Evolutionary conservation across 2,329 filamentous ascomycete genomes (phyloP).

Genomic region (Chaetomium globosum): DNA sequence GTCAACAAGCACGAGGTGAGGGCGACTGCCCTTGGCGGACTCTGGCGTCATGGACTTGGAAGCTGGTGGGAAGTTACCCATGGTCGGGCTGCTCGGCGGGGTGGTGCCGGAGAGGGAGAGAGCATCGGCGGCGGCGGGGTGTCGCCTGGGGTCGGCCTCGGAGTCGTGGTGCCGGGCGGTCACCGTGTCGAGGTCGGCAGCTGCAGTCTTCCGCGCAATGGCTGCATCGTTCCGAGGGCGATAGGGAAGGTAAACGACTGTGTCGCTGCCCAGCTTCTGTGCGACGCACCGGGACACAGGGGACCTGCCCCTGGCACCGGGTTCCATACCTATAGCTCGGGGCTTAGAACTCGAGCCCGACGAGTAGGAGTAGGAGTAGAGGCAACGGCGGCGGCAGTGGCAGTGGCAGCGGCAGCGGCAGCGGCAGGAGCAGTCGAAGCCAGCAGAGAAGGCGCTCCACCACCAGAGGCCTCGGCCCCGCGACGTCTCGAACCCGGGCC

Average conservation of each 20-base stretch:
- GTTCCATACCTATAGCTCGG: slow-evolving; percentile 31
- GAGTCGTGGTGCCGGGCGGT: slow-evolving; percentile 22
- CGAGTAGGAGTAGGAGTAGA: neutral
- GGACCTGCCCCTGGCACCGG: slow-evolving; percentile 34
- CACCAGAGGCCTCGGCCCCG: slow-evolving; percentile 24
- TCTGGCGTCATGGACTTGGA: slow-evolving; percentile 29
- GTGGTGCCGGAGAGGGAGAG: slow-evolving; percentile 36
- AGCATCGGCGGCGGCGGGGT: slow-evolving; percentile 29
- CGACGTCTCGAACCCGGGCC: slow-evolving; percentile 26
- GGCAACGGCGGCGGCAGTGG: neutral
- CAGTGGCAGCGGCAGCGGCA: neutral
- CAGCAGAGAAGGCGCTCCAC: slow-evolving; percentile 21
- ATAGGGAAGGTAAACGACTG: slow-evolving; percentile 32
- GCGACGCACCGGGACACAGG: slow-evolving; percentile 35
- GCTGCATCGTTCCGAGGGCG: slow-evolving; percentile 32
- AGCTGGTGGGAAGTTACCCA: slow-evolving; percentile 27
- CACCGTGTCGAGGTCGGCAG: slow-evolving; percentile 25
- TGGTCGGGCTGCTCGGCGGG: slow-evolving; percentile 35
- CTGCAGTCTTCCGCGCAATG: slow-evolving; percentile 33
- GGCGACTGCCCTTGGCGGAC: slow-evolving; percentile 24
- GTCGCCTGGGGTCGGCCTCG: slow-evolving; percentile 15
- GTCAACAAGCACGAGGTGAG: slow-evolving; percentile 28
- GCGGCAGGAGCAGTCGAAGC: neutral
- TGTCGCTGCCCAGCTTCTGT: slow-evolving; percentile 35
- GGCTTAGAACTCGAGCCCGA: slow-evolving; percentile 10